Evolutionary conservation across 78 protist species (phyloP).

Genomic region (Dictyostelium citrinum): DNA sequence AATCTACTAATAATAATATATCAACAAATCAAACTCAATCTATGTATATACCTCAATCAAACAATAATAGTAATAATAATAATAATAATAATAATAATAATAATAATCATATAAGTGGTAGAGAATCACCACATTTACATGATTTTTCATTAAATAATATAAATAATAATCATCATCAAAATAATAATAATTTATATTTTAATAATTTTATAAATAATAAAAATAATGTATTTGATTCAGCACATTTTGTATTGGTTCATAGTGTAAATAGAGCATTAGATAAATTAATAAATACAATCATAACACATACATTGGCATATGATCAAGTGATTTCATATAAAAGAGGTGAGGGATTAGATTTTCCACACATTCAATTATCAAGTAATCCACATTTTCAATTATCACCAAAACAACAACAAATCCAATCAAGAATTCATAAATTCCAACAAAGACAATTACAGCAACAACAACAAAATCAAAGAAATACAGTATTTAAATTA

Average conservation of each 20-base stretch:
- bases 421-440: not conserved
- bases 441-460: not conserved
- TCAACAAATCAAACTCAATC: not conserved
- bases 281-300: conserved; percentile 13
- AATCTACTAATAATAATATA: not conserved
- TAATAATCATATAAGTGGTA: not conserved
- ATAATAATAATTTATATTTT: not conserved
- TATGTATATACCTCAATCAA: not conserved
- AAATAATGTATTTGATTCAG: not conserved
- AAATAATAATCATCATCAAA: not conserved
- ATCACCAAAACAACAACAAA: conserved; percentile 7
- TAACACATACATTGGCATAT: conserved; percentile 3
- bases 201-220: not conserved
- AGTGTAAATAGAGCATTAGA: conserved; percentile 32
- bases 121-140: not conserved
- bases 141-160: not conserved
- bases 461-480: not conserved
- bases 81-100: not conserved
- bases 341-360: conserved; percentile 45
- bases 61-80: not conserved
- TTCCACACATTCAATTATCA: conserved; percentile 12
- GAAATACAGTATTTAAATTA: not conserved
- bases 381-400: not conserved
- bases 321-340: conserved; percentile 62
- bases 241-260: conserved; percentile 30